Evolutionary conservation across 495 filamentous ascomycete species (phyloP), one percentile per base, ranked within the genome.

Genomic region (Aspergillus mulundensis): DNA sequence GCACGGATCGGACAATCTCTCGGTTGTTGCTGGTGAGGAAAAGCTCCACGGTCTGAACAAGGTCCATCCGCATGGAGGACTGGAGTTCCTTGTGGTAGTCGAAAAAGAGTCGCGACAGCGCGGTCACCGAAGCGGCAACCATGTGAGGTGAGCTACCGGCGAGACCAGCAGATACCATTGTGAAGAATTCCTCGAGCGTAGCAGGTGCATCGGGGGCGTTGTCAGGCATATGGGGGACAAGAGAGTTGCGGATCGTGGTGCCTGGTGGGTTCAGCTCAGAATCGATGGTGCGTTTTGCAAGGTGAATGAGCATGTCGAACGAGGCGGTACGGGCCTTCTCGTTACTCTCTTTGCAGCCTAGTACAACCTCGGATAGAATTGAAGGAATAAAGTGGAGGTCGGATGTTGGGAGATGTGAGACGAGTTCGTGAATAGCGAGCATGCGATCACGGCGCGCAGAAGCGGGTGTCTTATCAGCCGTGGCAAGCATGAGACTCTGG

Each of bases 311-410:
- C 14, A 98, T 77, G 42, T 95, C 90, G 63, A 97, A 98, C 0
- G 94, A 93, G 1, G 85, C 82, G 19, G 87, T 89, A 40, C 94
- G 80, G 0, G 94, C 90, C 66, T 90, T 90, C 68, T 98, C 93
- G 70, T 97, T 97, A 65, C 93, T 86, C 71, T 97, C 95, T 73
- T 98, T 98, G 71, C 90, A 88, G 45, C 90, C 87, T 45, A 98
- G 87, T 38, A 97, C 90, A 23, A 96, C 90, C 72, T 98, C 94
- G 1, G 91, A 88, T 20, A 98, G 80, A 25, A 97, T 82, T 7
- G 88, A 81, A 2, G 94, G 92, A 45, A 98, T 91, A 76, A 97
- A 97, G 68, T 96, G 87, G 23, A 98, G 81, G 19, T 88, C 86
- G 2, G 77, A 75, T 12, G 81, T 74, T 1, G 91, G 90, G 10